These are phyloP conservation scores for Eucalyptus shirleyi DNA, from an alignment of 345 rosid genomes.

Conservation along the genomic window DNA sequence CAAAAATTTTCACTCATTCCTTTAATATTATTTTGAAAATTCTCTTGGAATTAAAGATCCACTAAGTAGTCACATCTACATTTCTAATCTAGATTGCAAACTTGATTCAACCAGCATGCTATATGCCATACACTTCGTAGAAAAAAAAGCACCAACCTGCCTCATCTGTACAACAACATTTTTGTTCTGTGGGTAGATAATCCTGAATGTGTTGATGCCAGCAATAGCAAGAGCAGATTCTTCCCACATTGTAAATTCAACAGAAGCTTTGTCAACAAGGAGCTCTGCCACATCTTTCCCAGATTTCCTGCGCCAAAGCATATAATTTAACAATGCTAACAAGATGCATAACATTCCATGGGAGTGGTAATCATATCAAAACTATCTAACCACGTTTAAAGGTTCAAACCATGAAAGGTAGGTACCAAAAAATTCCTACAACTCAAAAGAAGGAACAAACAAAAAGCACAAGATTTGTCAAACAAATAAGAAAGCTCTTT, in stretches of 20 bases:
- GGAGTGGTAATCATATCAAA: background rate
- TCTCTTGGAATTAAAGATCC: background rate
- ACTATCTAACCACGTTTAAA: background rate
- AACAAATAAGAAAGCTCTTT: background rate
- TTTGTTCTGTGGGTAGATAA: constrained; percentile 37
- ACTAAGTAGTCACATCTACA: background rate
- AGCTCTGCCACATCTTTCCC: constrained; percentile 38
- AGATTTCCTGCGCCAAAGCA: constrained; percentile 25
- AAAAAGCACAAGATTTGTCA: background rate
- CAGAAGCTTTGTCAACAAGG: constrained; percentile 29
- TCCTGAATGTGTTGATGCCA: constrained; percentile 30
- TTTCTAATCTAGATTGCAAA: background rate
- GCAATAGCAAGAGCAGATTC: constrained; percentile 29
- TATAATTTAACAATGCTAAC: background rate
- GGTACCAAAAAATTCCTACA: background rate
- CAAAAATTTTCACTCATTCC: background rate
- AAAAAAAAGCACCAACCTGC: constrained; percentile 30
- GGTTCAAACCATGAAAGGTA: background rate
- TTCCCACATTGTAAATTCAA: constrained; percentile 62
- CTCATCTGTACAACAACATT: constrained; percentile 35
- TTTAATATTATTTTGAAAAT: background rate
- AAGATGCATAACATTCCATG: background rate
- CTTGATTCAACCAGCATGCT: background rate
- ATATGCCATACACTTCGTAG: background rate
- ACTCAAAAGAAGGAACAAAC: background rate